A percentile compares a stretch with the other conserved stretches of the same genome.
Conservation (phyloP, 2,329 filamentous ascomycete genomes). For the Nigrospora oryzae region DNA sequence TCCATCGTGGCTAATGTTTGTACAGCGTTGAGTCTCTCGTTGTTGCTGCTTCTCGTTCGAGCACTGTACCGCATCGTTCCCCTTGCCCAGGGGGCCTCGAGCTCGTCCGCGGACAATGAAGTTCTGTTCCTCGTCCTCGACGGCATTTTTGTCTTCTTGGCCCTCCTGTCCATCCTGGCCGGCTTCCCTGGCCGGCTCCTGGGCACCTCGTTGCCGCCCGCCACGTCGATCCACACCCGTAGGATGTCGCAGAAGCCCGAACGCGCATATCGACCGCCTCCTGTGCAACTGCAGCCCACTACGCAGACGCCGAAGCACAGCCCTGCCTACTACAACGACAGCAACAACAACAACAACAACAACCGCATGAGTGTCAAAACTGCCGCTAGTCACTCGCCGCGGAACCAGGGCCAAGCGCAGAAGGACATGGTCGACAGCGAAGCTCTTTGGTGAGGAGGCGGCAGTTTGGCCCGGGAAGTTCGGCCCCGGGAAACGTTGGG, state of each 20-base stretch:
- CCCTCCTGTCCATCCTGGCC: slow-evolving; percentile 9
- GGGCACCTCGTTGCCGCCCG: slow-evolving; percentile 8
- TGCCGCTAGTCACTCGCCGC: slow-evolving; percentile 5
- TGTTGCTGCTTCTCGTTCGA: slow-evolving; percentile 12
- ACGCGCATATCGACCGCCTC: slow-evolving; percentile 8
- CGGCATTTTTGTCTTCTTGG: slow-evolving; percentile 14
- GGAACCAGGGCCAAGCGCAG: slow-evolving; percentile 3
- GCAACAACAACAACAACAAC: slow-evolving; percentile 8
- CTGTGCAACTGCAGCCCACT: slow-evolving; percentile 9
- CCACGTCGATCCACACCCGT: slow-evolving; percentile 1
- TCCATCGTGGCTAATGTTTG: neutral
- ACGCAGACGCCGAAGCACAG: neutral
- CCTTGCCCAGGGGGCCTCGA: slow-evolving; percentile 13
- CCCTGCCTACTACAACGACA: slow-evolving; percentile 4
- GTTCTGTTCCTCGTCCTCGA: slow-evolving; percentile 17
- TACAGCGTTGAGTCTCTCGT: slow-evolving; percentile 12
- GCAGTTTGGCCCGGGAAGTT: too few relatives aligned
- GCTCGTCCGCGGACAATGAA: slow-evolving; percentile 15
- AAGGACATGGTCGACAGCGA: slow-evolving; percentile 18
- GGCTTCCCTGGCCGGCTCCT: slow-evolving; percentile 18
- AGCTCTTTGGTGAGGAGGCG: slow-evolving; percentile 15
- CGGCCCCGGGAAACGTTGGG: too few relatives aligned
- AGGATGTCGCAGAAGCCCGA: slow-evolving; percentile 8
- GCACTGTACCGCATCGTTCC: slow-evolving; percentile 17
- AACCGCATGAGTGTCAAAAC: slow-evolving; percentile 10